These are phyloP conservation scores for Lizonia empirigonia DNA, from an alignment of 2,329 filamentous ascomycete genomes.

Conservation along the genomic window DNA sequence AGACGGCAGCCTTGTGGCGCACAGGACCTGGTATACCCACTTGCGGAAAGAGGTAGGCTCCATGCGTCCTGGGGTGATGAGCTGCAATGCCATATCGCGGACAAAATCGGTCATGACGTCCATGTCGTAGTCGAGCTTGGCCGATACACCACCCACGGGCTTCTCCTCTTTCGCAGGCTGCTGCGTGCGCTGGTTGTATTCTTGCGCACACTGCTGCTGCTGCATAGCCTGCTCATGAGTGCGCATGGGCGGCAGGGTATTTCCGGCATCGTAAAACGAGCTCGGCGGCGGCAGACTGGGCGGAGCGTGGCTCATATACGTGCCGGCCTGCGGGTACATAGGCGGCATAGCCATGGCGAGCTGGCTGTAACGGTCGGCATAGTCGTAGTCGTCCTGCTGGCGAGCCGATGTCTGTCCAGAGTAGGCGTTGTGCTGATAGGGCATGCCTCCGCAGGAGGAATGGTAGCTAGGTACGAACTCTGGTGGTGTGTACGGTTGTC, in stretches of 20 bases:
- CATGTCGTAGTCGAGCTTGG: constrained; percentile 95
- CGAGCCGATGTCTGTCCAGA: constrained; percentile 47
- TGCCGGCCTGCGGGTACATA: constrained; percentile 49
- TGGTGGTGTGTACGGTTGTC: constrained; percentile 56
- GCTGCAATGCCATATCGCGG: constrained; percentile 80
- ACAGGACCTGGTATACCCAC: constrained; percentile 88
- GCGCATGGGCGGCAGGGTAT: constrained; percentile 55
- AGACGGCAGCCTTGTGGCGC: constrained; percentile 85
- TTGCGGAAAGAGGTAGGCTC: constrained; percentile 81
- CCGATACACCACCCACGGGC: constrained; percentile 83
- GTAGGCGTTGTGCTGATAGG: constrained; percentile 54
- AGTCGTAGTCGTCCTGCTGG: constrained; percentile 55
- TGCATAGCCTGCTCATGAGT: constrained; percentile 45
- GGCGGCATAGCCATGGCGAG: constrained; percentile 48
- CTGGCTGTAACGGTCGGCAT: constrained; percentile 54
- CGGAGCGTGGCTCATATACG: constrained; percentile 46
- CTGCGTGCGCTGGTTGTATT: constrained; percentile 46
- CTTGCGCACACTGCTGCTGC: constrained; percentile 50
- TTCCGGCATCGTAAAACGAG: constrained; percentile 53
- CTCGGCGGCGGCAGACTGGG: constrained; percentile 45
- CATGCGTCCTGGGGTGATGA: constrained; percentile 66
- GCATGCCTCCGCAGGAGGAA: constrained; percentile 53
- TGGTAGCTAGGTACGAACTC: constrained; percentile 54
- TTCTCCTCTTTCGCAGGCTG: constrained; percentile 65
- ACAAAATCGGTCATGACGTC: constrained; percentile 96